Percentiles rank a stretch among this genome's conserved stretches.
These are phyloP conservation scores for Cyberlindnera bimundalis DNA, from an alignment of 805 yeast genomes.

Conservation along the genomic window DNA sequence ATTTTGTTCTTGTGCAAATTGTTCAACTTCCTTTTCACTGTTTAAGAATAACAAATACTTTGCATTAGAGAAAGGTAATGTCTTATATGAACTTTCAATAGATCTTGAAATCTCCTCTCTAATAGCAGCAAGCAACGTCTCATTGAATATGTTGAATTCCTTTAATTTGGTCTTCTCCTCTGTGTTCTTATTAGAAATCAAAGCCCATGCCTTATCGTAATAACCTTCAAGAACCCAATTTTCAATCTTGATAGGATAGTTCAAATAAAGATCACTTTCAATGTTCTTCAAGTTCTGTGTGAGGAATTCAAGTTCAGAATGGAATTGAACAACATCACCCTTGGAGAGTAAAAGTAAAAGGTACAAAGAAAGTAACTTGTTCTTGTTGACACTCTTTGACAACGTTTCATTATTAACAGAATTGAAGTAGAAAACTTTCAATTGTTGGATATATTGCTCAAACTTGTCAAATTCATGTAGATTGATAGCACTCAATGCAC, in stretches of 20 bases:
- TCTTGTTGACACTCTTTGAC: constrained; percentile 53
- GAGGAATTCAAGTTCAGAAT: constrained; percentile 79
- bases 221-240: constrained; percentile 96
- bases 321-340: constrained; percentile 84
- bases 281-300: constrained; percentile 38
- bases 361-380: constrained; percentile 73
- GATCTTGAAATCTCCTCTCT: constrained; percentile 84
- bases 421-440: constrained; percentile 70
- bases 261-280: constrained; percentile 67
- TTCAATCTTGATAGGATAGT: constrained; percentile 86
- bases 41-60: constrained; percentile 72
- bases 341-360: constrained; percentile 73
- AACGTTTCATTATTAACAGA: constrained; percentile 30
- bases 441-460: constrained; percentile 60
- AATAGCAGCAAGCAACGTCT: constrained; percentile 71
- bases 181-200: constrained; percentile 26
- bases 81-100: constrained; percentile 71
- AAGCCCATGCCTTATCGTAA: constrained; percentile 61
- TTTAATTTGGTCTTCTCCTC: constrained; percentile 41
- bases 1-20: constrained; percentile 49
- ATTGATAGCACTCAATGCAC: constrained; percentile 77
- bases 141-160: constrained; percentile 78
- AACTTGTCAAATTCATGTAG: constrained; percentile 59
- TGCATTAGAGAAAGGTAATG: constrained; percentile 78
- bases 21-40: constrained; percentile 50